Base-by-base conservation (phyloP, 1,284 basidiomycete species). In the Sparassis latifolia region DNA sequence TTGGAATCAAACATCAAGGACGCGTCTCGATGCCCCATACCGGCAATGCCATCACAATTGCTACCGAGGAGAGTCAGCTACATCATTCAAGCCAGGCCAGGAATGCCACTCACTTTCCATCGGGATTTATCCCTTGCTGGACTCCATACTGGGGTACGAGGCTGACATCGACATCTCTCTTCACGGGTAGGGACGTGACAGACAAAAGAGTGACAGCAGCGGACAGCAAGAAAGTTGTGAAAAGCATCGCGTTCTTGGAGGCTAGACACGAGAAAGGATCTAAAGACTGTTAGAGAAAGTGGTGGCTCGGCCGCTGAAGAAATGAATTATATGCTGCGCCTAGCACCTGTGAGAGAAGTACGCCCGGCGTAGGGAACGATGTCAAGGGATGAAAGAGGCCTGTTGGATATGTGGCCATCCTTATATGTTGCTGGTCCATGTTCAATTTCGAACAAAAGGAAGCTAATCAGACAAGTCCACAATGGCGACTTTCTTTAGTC, bases 41-140 rank as follows among this genome's bases (percentile, higher is more conserved):
- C 50, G 42, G 53, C 50, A 42, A 57, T 42, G 40, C 57, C 52
- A 20, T 67, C 56, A 52, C 65, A 66, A 55, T 65, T 56, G 32
- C 64, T 66, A 50, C 2, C 5, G 0, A 9, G 35, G 27, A 39
- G 3, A 37, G 33, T 52, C 10, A 50, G 32, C n/a, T 20, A 20
- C 12, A 4, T 5, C 9, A n/a, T 42, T 12, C 33, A 38, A 2
- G 31, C 29, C 5, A n/a, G 7, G 30, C 10, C 30, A 30, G 33
- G 44, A 45, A 32, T 37, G 9, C 6, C 9, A 56, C 64, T 33
- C 48, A 66, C 64, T 63, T 64, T 47, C 79, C 80, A 52, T 75
- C 76, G 9, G 80, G 80, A 58, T 80, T 80, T 10, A 73, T 44
- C 29, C 76, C 77, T 29, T 79, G 56, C 33, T 64, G 52, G 51